Evolutionary conservation across 2,329 filamentous ascomycete species (phyloP), one percentile per base, ranked within the genome.

Genomic region (Cladosporium sp.): DNA sequence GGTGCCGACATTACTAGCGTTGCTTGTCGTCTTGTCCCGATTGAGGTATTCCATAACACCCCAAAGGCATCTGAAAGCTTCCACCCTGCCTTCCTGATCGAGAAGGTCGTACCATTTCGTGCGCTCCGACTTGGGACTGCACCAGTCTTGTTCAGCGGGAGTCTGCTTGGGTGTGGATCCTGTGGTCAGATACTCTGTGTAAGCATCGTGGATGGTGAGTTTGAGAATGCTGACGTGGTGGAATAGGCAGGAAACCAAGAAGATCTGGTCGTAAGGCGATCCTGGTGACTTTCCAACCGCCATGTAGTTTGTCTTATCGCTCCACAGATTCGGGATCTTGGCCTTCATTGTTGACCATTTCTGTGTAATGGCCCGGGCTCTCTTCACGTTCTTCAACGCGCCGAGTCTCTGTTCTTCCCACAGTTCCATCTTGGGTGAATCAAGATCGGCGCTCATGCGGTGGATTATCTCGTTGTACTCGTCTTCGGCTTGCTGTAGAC

Each of bases 101-200:
- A 89, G 81, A 4, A 89, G 74, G 73, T 89, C 83, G 67, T 82
- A 87, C 87, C 87, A 89, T 53, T 78, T 77, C 48, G 84, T 86
- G 36, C 86, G 81, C 60, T 84, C 80, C 34, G 89, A 72, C 36
- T 79, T 78, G 25, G 87, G 83, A 3, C 79, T 77, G 70, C 82
- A 79, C 85, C 85, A 87, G 11, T 78, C 73, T 30, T 77, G 71
- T 8, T 79, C 76, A 66, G 57, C 25, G 65, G 71, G 70, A 69
- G 73, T 13, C 64, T 69, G 67, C 16, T 69, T 60, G 2, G 73
- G 76, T 3, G 78, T 62, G 43, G 72, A 71, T 8, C 83, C 85
- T 5, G 78, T 77, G 13, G 79, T 80, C 46, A 89, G 76, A 68
- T 82, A 82, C n/a, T 84, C 80, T 36, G 87, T 72, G 72, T 89